Base-by-base conservation (phyloP, 768 basidiomycete genomes). In the Boletus vinaceobasis region DNA sequence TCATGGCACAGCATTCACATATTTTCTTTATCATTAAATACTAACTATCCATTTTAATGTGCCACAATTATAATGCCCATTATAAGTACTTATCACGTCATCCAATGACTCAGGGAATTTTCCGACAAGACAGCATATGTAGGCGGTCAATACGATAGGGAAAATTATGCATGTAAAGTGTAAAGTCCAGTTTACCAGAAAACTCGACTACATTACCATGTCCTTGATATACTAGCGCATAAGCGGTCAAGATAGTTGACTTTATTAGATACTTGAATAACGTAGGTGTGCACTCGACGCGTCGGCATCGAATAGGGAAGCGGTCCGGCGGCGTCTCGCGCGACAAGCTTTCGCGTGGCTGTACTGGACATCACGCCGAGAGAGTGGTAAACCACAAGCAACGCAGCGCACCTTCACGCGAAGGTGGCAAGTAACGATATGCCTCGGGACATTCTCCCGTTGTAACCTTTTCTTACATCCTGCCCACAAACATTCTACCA, bases 341-440 rank as follows among this genome's bases (percentile, higher is more conserved):
- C 15, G 56, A 37, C 66, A 67, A 5, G 19, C 53, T 7, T 15
- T 60, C 10, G 42, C 47, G 31, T 67, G 66, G 23, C 44, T 55
- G 2, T 37, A 39, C 26, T 26, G 52, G 47, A 67, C 66, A 33
- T 67, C 66, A 9, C 40, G 31, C 5, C 66, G 65, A 42, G 66
- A 65, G 29, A 67, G 58, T 11, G 27, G 5, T 5, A 54, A 1
- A 1, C 61, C 56, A 37, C 66, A 67, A 2, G 1, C n/a, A 1
- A 0, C 11, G 36, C 66, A 67, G 4, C 1, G 2, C 42, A 58
- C 55, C 39, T 48, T 50, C 13, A 60, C 47, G 2, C 27, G 50
- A 17, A 67, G 35, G 36, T 67, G 66, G 26, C 51, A 7, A 0
- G 54, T n/a, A 1, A 61, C 17, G 5, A 67, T 59, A 21, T 67